Base-by-base conservation (phyloP, 441 rosid genomes). In the Euphorbia schlechtendalii region DNA sequence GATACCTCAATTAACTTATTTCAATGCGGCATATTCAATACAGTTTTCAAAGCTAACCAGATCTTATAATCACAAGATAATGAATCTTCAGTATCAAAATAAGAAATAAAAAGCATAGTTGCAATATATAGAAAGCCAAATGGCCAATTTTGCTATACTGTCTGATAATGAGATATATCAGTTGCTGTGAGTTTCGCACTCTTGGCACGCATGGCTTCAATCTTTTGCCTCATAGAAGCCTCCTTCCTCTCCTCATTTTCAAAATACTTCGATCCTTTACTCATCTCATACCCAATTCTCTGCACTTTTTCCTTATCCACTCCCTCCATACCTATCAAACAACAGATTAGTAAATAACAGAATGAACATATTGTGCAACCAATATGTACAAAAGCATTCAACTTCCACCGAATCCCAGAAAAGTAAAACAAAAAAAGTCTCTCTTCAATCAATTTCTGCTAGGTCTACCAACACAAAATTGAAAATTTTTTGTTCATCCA, bases 241-340 rank as follows among this genome's bases (percentile, higher is more conserved):
- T 93, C 97, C 66, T 88, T 93, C 48, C 82, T 84, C 52, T 90
- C 95, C 75, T 90, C 95, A 15, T 88, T 93, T 73, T 85, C 86
- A 64, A 90, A 93, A 74, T 85, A 90, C 70, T 90, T 93, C 0
- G 97, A 93, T 41, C 97, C 99, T 52, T 90, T 93, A 73, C 97
- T 93, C 96, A 84, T 90, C 71, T 90, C 96, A 61, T 90, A 93
- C 2, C 87, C 95, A 54, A 86, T 45, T 80, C 77, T 83, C 65
- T 88, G 99, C 20, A 93, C 97, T 83, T 82, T 87, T 80, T 90
- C 99, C 80, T 88, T 87, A 57, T 93, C 97, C 58, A 93, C 93
- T 52, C 92, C 97, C 34, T 86, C 96, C 99, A 93, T 93, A 10
- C 97, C 96, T 88, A 69, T 55, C 40, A 60, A 55, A 51, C 9